phyloP scores from a whole-genome alignment of 2,329 filamentous ascomycete genomes.

The Verticillium dahliae region DNA sequence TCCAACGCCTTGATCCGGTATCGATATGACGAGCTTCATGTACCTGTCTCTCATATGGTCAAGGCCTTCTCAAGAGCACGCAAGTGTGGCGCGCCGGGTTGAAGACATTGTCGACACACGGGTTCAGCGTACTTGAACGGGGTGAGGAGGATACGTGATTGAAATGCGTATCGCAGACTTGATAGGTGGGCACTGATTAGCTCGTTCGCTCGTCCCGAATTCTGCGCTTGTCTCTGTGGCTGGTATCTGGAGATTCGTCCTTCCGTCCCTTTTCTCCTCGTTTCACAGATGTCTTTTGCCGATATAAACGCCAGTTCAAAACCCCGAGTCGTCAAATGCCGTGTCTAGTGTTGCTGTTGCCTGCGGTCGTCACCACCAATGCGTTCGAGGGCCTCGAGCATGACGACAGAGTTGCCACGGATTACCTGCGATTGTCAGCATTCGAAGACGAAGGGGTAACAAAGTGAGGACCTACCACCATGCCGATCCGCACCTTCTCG shows the following conservation, averaged over 20 bases:
- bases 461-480: conserved; percentile 62
- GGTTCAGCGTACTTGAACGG: neutral
- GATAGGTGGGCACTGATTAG: neutral
- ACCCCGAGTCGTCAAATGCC: neutral
- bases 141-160: neutral
- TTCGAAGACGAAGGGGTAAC: neutral
- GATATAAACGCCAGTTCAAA: conserved; percentile 1
- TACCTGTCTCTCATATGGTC: too few species aligned
- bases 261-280: neutral
- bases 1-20: too few species aligned
- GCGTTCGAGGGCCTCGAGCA: conserved; percentile 79
- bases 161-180: neutral
- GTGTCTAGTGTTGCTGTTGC: conserved; percentile 18
- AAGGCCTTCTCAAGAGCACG: too few species aligned
- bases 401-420: conserved; percentile 95
- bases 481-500: conserved; percentile 84
- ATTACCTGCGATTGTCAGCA: conserved; percentile 61
- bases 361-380: conserved; percentile 56
- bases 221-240: neutral
- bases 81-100: neutral
- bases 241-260: neutral
- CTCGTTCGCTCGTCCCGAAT: neutral
- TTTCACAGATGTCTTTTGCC: neutral
- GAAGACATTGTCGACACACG: neutral
- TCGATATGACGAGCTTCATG: too few species aligned